phyloP scores from a whole-genome alignment of 768 basidiomycete species.

The Mycena polygramma region DNA sequence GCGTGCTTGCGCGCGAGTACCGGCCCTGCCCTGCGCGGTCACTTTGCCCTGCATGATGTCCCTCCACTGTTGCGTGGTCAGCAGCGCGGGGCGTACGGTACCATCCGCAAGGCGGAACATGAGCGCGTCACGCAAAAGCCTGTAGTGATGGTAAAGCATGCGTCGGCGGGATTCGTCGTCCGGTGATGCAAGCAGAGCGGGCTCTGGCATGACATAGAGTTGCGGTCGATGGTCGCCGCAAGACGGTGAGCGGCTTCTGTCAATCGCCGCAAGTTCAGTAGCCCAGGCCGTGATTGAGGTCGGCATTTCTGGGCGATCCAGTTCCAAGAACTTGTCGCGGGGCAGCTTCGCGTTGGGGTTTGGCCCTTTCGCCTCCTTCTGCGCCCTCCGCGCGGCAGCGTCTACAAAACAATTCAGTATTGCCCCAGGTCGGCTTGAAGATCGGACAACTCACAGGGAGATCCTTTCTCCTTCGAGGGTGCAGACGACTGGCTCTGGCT shows the following conservation, averaged over 20 bases:
- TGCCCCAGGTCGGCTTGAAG: background rate
- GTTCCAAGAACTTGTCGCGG: slow-evolving; percentile 12
- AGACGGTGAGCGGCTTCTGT: slow-evolving; percentile 11
- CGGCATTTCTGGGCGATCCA: slow-evolving; percentile 21
- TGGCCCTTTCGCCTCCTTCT: slow-evolving; percentile 12
- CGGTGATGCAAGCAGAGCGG: slow-evolving; percentile 13
- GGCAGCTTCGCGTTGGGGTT: slow-evolving; percentile 3
- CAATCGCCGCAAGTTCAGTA: slow-evolving; percentile 12
- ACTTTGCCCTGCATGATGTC: slow-evolving; percentile 20
- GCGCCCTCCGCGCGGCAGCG: slow-evolving; percentile 17
- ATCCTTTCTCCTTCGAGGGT: background rate
- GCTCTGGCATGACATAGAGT: slow-evolving; percentile 20
- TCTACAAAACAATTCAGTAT: background rate
- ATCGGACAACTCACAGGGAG: slow-evolving; percentile 4
- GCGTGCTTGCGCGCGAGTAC: slow-evolving; percentile 2
- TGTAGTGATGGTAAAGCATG: slow-evolving; percentile 18
- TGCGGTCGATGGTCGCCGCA: slow-evolving; percentile 18
- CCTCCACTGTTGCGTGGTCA: slow-evolving; percentile 22
- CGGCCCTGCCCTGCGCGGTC: slow-evolving; percentile 5
- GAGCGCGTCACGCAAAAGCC: slow-evolving; percentile 12
- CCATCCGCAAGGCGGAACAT: slow-evolving; percentile 21
- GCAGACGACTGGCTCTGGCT: background rate
- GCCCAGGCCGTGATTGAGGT: slow-evolving; percentile 18
- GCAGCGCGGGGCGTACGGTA: background rate
- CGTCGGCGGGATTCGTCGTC: background rate